Evolutionary conservation across 169 alveolate genomes (phyloP), one percentile per base, ranked within the genome.

Genomic region (Plasmodium relictum): DNA sequence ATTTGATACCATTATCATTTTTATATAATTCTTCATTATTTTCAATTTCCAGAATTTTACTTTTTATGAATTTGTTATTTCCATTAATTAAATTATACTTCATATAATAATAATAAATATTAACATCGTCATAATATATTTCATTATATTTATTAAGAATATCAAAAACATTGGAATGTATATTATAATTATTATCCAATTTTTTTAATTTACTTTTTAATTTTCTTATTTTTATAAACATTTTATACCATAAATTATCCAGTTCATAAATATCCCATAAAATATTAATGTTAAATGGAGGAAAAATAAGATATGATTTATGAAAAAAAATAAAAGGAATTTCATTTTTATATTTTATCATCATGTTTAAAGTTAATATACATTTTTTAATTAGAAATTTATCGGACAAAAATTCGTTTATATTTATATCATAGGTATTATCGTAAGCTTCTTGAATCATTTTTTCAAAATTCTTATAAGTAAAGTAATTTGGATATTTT

Each of bases 191-290:
- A 16, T 24, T 37, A 6, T n/a, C 14, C 20, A 69, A 66, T n/a
- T 8, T 12, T 20, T 83, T 83, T 3, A 83, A 48, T 12, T 37
- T 83, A 22, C 12, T 54, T 24, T 62, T 83, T 41, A 83, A 18
- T 16, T 68, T 83, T 20, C 39, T 68, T 39, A 83, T 54, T 39
- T 83, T 83, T 22, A 31, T 14, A 45, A 39, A 83, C 0, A 56
- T 63, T 65, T 72, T 83, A 18, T 48, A 71, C 89, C 93, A 69
- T 31, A 66, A 58, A 41, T 44, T 61, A 65, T 95, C 97, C 2
- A 95, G 80, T 73, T 95, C 96, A 87, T 88, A 94, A 22, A 92
- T 76, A 63, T 95, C 88, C 97, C 97, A 95, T 2, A 95, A 73
- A 65, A 95, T 94, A 18, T 86, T 93, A 54, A 92, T 94, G 50